Evolutionary conservation across 73 alveolate species (phyloP).

Genomic region (Stentor roeselii): DNA sequence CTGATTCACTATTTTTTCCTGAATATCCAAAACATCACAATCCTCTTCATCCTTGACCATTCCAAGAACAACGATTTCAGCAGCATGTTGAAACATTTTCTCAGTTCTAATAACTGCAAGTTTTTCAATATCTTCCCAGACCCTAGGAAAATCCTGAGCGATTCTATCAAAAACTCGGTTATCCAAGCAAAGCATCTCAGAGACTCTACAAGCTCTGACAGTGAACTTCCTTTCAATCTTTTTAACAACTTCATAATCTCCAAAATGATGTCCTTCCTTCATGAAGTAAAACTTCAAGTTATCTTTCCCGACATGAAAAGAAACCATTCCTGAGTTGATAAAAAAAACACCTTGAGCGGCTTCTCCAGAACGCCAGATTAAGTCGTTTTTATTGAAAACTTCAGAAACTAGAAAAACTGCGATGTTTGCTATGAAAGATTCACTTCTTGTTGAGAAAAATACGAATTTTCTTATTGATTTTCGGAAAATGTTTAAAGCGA

Average conservation of each 20-base stretch:
- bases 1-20: too few species aligned
- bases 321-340: too few species aligned
- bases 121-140: too few species aligned
- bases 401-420: slow-evolving; percentile 34
- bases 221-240: not conserved
- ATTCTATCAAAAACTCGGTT: too few species aligned
- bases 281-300: not conserved
- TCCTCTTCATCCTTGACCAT: too few species aligned
- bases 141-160: too few species aligned
- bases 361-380: slow-evolving; percentile 30
- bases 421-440: slow-evolving; percentile 38
- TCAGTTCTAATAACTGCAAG: too few species aligned
- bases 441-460: slow-evolving; percentile 41
- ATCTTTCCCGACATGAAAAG: not conserved
- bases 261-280: not conserved
- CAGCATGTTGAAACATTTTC: too few species aligned
- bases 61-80: too few species aligned
- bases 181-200: too few species aligned
- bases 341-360: slow-evolving; percentile 33
- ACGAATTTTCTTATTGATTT: slow-evolving; percentile 30
- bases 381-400: slow-evolving; percentile 30
- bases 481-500: slow-evolving; percentile 37
- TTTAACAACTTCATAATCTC: not conserved
- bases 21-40: too few species aligned
- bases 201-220: too few species aligned